A percentile compares a stretch with the other conserved stretches of the same genome.
Conservation (phyloP, 2,329 filamentous ascomycete species). For the Capronia americana region DNA sequence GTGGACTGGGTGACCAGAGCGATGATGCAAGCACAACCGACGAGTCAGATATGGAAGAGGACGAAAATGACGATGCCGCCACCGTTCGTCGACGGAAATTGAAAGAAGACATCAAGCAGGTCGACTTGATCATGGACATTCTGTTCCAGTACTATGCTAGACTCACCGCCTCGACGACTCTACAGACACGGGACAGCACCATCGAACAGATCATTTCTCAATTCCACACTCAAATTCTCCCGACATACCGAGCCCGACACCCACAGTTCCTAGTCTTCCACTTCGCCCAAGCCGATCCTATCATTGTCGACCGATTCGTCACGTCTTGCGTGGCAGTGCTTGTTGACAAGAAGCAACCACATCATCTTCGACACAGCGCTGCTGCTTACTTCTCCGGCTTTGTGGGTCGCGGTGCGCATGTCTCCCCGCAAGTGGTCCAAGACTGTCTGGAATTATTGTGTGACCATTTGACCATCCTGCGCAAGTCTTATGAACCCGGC, state of each 20-base stretch:
- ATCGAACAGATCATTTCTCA: conserved; percentile 83
- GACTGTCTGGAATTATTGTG: conserved; percentile 82
- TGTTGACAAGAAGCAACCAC: conserved; percentile 71
- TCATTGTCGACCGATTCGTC: conserved; percentile 81
- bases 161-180: conserved; percentile 42
- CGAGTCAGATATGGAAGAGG: conserved; percentile 73
- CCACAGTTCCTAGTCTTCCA: conserved; percentile 97
- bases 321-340: conserved; percentile 76
- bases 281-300: conserved; percentile 82
- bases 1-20: conserved; percentile 53
- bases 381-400: conserved; percentile 94
- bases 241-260: conserved; percentile 88
- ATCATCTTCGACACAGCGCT: conserved; percentile 79
- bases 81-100: conserved; percentile 68
- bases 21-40: conserved; percentile 54
- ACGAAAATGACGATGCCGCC: conserved; percentile 62
- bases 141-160: conserved; percentile 84
- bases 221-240: conserved; percentile 86
- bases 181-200: conserved; percentile 71
- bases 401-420: conserved; percentile 84
- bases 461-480: conserved; percentile 75
- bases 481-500: conserved; percentile 71
- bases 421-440: conserved; percentile 76
- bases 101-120: conserved; percentile 83
- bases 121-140: conserved; percentile 87